Percentiles rank a stretch among this genome's conserved stretches.
Evolutionary conservation across 208 protist genomes (phyloP).

Genomic region (Polymyxa betae): DNA sequence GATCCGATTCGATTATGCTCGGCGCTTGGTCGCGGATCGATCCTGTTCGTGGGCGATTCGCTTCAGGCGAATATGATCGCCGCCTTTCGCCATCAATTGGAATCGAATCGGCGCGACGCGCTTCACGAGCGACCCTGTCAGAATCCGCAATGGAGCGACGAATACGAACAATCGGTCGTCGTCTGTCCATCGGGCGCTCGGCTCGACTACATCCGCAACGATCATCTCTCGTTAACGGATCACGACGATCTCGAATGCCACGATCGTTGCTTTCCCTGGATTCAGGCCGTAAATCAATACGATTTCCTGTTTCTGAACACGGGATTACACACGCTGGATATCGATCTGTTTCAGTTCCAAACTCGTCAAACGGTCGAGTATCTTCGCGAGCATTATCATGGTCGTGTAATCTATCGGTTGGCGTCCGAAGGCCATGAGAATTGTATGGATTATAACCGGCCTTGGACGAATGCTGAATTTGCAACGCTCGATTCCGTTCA

Average conservation of each 20-base stretch:
- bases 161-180: background rate
- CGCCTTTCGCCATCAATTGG: background rate
- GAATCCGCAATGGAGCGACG: background rate
- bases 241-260: background rate
- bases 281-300: background rate
- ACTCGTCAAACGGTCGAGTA: background rate
- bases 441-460: background rate
- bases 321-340: background rate
- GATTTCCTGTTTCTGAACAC: background rate
- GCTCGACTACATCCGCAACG: slow-evolving; percentile 28
- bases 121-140: background rate
- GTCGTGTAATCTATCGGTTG: background rate
- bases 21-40: background rate
- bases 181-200: background rate
- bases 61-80: background rate
- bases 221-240: background rate
- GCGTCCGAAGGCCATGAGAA: background rate
- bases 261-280: background rate
- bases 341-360: background rate
- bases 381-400: background rate
- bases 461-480: background rate
- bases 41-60: slow-evolving; percentile 13
- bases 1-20: background rate
- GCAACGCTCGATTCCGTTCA: background rate
- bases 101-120: background rate